These are phyloP conservation scores for Arxiozyma slooffiae DNA, from an alignment of 1,139 yeast species.

Conservation along the genomic window DNA sequence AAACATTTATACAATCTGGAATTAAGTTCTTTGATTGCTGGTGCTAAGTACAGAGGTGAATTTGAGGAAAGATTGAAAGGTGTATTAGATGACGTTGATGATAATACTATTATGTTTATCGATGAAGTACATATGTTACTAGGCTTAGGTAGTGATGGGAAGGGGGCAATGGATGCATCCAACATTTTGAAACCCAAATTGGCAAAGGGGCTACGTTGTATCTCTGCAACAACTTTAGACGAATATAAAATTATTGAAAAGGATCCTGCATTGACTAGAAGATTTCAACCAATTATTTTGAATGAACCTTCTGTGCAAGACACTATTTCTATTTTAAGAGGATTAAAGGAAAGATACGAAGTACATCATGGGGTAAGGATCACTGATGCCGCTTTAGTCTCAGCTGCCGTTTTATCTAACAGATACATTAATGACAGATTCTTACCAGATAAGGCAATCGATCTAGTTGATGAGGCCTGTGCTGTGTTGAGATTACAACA, in stretches of 20 bases:
- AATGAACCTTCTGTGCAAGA: conserved; percentile 91
- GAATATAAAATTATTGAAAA: conserved; percentile 86
- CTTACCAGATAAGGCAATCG: conserved; percentile 93
- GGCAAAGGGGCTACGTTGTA: conserved; percentile 90
- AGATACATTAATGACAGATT: conserved; percentile 87
- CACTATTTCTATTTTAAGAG: conserved; percentile 84
- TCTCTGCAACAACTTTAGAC: conserved; percentile 91
- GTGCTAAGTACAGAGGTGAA: conserved; percentile 97
- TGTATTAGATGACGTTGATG: conserved; percentile 80
- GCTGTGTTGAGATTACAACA: conserved; percentile 89
- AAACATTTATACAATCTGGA: conserved; percentile 78
- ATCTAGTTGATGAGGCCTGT: conserved; percentile 93
- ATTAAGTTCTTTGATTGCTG: conserved; percentile 76
- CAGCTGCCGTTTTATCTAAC: conserved; percentile 85
- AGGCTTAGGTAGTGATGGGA: conserved; percentile 93
- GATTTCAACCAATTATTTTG: conserved; percentile 82
- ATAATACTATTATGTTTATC: conserved; percentile 69
- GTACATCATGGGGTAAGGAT: conserved; percentile 98
- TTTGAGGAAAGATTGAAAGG: conserved; percentile 97
- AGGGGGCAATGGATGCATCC: conserved; percentile 93
- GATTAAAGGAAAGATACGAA: conserved; percentile 86
- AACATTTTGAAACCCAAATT: conserved; percentile 86
- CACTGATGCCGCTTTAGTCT: conserved; percentile 83
- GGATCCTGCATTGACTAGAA: conserved; percentile 83
- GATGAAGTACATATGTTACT: conserved; percentile 87